A percentile compares a stretch with the other conserved stretches of the same genome.
Evolutionary conservation across 2,329 filamentous ascomycete genomes (phyloP).

Genomic region (Tolypocladium cylindrosporum): DNA sequence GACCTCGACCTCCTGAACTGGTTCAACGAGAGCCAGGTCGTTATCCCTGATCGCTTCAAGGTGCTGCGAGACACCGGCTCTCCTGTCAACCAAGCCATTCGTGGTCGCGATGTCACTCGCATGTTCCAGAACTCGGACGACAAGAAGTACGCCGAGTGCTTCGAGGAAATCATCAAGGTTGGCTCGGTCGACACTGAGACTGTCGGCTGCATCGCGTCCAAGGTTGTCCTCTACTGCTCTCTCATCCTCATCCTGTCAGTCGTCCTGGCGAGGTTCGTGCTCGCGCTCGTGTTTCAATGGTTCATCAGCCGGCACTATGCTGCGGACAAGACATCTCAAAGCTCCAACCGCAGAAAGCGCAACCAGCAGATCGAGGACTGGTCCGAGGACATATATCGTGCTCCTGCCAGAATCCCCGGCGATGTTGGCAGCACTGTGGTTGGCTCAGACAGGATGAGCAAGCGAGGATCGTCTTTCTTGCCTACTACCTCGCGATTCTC

Average conservation of each 20-base stretch:
- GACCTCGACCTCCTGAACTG: slow-evolving; percentile 81
- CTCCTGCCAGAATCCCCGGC: slow-evolving; percentile 70
- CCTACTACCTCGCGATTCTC: slow-evolving; percentile 94
- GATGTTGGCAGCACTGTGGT: slow-evolving; percentile 58
- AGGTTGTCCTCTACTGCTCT: slow-evolving; percentile 92
- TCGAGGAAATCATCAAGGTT: slow-evolving; percentile 91
- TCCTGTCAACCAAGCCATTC: slow-evolving; percentile 50
- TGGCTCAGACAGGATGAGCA: slow-evolving; percentile 60
- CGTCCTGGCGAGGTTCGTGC: slow-evolving; percentile 74
- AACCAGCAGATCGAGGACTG: slow-evolving; percentile 95
- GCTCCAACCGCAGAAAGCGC: slow-evolving; percentile 70
- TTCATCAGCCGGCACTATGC: slow-evolving; percentile 83
- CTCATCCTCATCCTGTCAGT: slow-evolving; percentile 86
- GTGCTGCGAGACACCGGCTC: slow-evolving; percentile 62
- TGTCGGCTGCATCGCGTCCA: slow-evolving; percentile 92
- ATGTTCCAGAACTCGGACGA: slow-evolving; percentile 70
- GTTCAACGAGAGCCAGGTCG: slow-evolving; percentile 78
- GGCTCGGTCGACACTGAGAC: slow-evolving; percentile 93
- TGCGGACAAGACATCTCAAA: slow-evolving; percentile 75
- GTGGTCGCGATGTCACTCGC: slow-evolving; percentile 81
- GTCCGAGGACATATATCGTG: slow-evolving; percentile 94
- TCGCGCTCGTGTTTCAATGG: slow-evolving; percentile 92
- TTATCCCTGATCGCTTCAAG: slow-evolving; percentile 67
- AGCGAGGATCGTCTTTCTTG: slow-evolving; percentile 74
- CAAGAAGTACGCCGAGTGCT: slow-evolving; percentile 75